Percentiles rank a stretch among this genome's conserved stretches.
phyloP scores from a whole-genome alignment of 768 basidiomycete species.

The Boletus sp. region DNA sequence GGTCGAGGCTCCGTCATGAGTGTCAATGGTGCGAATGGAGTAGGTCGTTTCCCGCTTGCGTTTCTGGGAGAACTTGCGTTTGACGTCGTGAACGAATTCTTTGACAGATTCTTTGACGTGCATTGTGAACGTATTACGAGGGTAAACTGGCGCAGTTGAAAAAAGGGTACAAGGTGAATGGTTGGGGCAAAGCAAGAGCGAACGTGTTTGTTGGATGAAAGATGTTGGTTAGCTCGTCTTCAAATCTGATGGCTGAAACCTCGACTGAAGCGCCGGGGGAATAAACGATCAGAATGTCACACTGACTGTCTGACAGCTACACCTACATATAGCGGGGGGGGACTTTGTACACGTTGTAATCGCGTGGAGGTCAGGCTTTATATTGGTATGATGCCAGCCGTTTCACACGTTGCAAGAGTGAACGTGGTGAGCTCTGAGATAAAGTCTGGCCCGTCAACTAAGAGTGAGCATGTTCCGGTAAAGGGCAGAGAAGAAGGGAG shows the following conservation, averaged over 20 bases:
- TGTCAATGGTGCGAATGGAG: constrained; percentile 11
- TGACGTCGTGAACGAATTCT: constrained; percentile 32
- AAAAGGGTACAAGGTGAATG: neutral
- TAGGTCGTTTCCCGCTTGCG: constrained; percentile 15
- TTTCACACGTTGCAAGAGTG: constrained; percentile 3
- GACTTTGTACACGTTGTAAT: constrained; percentile 5
- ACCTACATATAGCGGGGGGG: constrained; percentile 5
- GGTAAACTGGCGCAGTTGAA: neutral
- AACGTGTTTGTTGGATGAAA: constrained; percentile 1
- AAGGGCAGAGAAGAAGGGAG: neutral
- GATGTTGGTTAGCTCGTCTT: neutral
- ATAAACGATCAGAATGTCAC: neutral
- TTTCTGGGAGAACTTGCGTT: constrained; percentile 31
- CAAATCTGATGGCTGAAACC: neutral
- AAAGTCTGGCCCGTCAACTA: neutral
- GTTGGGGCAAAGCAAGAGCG: neutral
- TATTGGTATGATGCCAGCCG: neutral
- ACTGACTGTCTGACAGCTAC: neutral
- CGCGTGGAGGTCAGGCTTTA: constrained; percentile 1
- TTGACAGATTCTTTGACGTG: constrained; percentile 32
- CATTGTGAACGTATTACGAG: constrained; percentile 13
- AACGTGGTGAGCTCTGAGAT: constrained; percentile 1
- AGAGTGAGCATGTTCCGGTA: neutral
- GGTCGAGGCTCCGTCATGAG: constrained; percentile 6
- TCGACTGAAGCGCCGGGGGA: neutral